Conservation (phyloP, 768 basidiomycete species). For the Phylloporus scabripes region DNA sequence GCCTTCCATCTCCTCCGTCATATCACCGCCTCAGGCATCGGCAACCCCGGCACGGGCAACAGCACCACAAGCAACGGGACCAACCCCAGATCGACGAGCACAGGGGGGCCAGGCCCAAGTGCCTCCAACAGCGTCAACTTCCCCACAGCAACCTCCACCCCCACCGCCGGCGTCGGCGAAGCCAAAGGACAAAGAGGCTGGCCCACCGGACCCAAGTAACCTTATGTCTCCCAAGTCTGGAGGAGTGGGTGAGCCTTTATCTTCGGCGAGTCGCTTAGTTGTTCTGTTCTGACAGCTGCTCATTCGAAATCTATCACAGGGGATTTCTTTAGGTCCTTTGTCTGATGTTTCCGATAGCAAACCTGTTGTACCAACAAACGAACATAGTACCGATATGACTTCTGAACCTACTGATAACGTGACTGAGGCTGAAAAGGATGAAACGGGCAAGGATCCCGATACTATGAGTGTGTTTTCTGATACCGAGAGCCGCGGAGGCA, state of each 20-base stretch:
- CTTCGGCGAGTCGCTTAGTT: slow-evolving; percentile 24
- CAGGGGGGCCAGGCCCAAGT: background rate
- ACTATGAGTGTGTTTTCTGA: slow-evolving; percentile 16
- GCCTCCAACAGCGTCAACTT: background rate
- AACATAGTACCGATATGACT: slow-evolving; percentile 23
- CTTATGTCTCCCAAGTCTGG: background rate
- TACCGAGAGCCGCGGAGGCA: slow-evolving; percentile 9
- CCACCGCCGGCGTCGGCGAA: slow-evolving; percentile 3
- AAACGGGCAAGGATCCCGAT: slow-evolving; percentile 23
- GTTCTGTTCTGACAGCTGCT: slow-evolving; percentile 26
- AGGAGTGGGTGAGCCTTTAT: slow-evolving; percentile 30
- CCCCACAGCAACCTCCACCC: background rate
- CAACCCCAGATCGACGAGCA: background rate
- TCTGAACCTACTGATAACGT: slow-evolving; percentile 18
- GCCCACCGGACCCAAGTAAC: background rate
- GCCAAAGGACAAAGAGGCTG: slow-evolving; percentile 8
- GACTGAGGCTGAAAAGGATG: slow-evolving; percentile 25
- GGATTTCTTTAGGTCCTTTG: background rate
- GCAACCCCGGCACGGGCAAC: background rate
- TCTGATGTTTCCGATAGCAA: slow-evolving; percentile 12
- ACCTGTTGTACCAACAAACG: slow-evolving; percentile 26
- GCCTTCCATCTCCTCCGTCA: slow-evolving; percentile 13
- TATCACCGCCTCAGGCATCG: slow-evolving; percentile 8
- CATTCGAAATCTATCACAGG: slow-evolving; percentile 23
- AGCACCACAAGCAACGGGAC: background rate